Base-by-base conservation (phyloP, 495 filamentous ascomycete genomes). In the Neurospora intermedia region DNA sequence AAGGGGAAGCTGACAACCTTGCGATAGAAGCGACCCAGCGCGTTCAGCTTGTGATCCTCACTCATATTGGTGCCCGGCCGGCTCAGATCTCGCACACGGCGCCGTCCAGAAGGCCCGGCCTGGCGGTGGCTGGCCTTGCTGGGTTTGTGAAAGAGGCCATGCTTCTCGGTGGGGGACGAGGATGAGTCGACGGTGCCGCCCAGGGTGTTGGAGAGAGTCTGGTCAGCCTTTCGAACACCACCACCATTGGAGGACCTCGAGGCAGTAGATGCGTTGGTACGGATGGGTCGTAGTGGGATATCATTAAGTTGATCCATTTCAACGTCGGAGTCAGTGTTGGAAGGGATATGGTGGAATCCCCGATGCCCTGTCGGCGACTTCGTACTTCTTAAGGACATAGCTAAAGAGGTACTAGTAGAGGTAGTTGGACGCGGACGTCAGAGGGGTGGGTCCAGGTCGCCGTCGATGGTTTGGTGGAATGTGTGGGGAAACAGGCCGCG, bases 21-120 rank as follows among this genome's bases (percentile, higher is more conserved):
- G 77, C 91, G 86, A 81, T 98, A 99, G 73, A 99, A 81, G 73
- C 84, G 89, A n/a, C 96, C 96, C 90, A 99, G 91, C 69, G 85
- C 85, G 72, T 90, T 98, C 75, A 98, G 78, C 6, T 86, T 87
- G 13, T 85, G 77, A 69, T 87, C 85, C n/a, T 90, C 89, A 38
- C 77, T 76, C 71, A 80, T 71, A 7, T 88, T 88, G 72, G 90
- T 87, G 71, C 87, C 89, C 66, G 86, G 84, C 11, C 86, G 85
- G 69, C 85, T 80, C 48, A 86, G 81, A 35, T 81, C 88, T 70
- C 81, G 83, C 7, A 79, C 81, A 78, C 84, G 88, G 77, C 89
- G 87, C 80, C 86, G 87, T 74, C 89, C 91, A 27, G 82, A 85
- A 11, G 80, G 78, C 7, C 74, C 77, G 1, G 75, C 71, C 48